These are phyloP conservation scores for Diaporthe citriasiana DNA, from an alignment of 2,329 filamentous ascomycete genomes.

Conservation along the genomic window DNA sequence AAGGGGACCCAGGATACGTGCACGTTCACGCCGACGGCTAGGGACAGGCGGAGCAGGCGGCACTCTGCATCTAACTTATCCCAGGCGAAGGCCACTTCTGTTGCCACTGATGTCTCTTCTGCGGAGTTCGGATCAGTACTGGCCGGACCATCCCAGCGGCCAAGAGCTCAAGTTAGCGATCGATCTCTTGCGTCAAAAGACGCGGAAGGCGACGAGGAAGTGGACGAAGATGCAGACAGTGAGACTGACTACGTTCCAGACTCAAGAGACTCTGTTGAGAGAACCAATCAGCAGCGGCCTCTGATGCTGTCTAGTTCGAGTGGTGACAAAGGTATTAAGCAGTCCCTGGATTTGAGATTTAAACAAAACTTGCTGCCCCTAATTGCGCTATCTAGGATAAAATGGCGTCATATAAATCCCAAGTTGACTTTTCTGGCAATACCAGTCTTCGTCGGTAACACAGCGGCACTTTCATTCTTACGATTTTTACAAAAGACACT, in stretches of 20 bases:
- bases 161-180: background rate
- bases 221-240: constrained; percentile 32
- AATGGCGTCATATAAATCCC: background rate
- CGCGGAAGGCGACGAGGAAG: background rate
- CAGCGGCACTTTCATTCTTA: constrained; percentile 39
- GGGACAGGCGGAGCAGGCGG: constrained; percentile 28
- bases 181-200: constrained; percentile 2
- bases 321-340: constrained; percentile 34
- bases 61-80: background rate
- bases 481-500: constrained; percentile 36
- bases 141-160: background rate
- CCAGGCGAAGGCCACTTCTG: constrained; percentile 19
- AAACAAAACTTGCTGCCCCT: background rate
- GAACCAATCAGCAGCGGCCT: constrained; percentile 9
- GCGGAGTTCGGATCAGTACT: background rate
- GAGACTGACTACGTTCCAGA: constrained; percentile 33
- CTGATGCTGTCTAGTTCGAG: constrained; percentile 37
- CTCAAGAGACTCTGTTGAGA: constrained; percentile 24
- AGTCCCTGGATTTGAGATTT: background rate
- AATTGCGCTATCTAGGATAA: background rate
- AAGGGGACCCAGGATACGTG: constrained; percentile 38
- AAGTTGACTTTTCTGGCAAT: background rate
- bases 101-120: background rate
- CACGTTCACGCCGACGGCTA: constrained; percentile 27
- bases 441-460: constrained; percentile 39